A percentile compares a stretch with the other conserved stretches of the same genome.
Conservation (phyloP, 352 stramenopile genomes). For the Albugo candida region DNA sequence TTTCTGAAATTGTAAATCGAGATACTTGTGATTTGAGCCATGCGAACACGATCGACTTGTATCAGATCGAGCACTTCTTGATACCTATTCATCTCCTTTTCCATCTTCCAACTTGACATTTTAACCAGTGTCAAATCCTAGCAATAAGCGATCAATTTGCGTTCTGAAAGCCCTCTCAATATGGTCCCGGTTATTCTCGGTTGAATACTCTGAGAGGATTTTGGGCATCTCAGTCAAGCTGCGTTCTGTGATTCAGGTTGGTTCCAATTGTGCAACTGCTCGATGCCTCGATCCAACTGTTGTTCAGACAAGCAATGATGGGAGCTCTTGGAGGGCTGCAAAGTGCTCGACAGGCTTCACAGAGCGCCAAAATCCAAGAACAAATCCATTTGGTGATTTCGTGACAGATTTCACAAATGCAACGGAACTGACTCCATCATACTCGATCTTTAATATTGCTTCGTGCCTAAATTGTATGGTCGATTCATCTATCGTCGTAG, state of each 20-base stretch:
- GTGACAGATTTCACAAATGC: constrained; percentile 36
- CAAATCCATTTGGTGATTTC: too few relatives aligned
- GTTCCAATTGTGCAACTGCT: constrained; percentile 26
- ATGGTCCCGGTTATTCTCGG: constrained; percentile 9
- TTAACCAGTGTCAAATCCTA: constrained; percentile 80
- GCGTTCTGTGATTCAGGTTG: constrained; percentile 48
- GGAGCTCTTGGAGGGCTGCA: constrained; percentile 30
- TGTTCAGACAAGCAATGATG: constrained; percentile 58
- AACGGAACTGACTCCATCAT: constrained; percentile 20
- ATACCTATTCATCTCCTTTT: constrained; percentile 28
- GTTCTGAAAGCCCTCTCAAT: constrained; percentile 39
- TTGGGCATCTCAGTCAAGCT: constrained; percentile 21
- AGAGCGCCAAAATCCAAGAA: too few relatives aligned
- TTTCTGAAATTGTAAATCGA: too few relatives aligned
- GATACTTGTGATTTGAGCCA: too few relatives aligned
- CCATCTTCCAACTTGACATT: constrained; percentile 84
- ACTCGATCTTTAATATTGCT: too few relatives aligned
- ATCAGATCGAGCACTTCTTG: too few relatives aligned
- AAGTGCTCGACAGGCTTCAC: constrained; percentile 58
- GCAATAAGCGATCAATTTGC: constrained; percentile 56
- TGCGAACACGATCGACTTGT: too few relatives aligned
- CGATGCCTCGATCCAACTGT: constrained; percentile 31
- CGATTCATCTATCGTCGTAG: too few relatives aligned
- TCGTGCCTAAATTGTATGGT: too few relatives aligned
- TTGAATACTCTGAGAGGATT: constrained; percentile 19